Conservation (phyloP, 495 filamentous ascomycete species). For the Penicillium samsonianum region DNA sequence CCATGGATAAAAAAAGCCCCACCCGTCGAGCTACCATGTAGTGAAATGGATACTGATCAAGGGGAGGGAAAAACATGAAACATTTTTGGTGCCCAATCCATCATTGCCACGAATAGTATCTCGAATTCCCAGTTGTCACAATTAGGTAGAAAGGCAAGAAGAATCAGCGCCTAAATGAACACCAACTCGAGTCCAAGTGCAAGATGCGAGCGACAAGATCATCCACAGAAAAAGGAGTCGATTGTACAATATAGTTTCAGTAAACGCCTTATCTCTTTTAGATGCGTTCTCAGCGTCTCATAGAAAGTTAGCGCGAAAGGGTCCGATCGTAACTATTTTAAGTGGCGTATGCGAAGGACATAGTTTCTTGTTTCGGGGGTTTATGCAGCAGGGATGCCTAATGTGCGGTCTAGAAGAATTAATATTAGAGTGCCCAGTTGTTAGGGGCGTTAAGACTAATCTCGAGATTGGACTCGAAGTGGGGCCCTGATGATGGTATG, state of each 20-base stretch:
- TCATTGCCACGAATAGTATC: background rate
- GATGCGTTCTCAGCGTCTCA: background rate
- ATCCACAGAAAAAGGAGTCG: background rate
- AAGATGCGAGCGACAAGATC: background rate
- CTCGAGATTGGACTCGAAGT: slow-evolving; percentile 4
- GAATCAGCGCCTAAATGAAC: background rate
- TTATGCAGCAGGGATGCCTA: background rate
- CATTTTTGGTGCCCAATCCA: background rate
- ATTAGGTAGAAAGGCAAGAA: background rate
- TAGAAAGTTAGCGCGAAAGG: background rate
- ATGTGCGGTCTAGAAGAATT: slow-evolving; percentile 4
- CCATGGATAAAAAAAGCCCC: slow-evolving; percentile 4
- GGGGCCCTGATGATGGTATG: slow-evolving; percentile 3
- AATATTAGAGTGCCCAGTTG: background rate
- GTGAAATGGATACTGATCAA: slow-evolving; percentile 1
- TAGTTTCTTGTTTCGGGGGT: background rate
- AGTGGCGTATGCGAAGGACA: background rate
- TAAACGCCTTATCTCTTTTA: background rate
- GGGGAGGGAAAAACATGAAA: background rate
- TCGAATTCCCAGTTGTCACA: too few species aligned
- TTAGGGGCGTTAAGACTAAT: background rate
- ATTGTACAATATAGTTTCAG: background rate
- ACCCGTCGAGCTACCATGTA: background rate
- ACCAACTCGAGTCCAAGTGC: background rate
- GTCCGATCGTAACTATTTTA: slow-evolving; percentile 3